These are phyloP conservation scores for Heliamphora pulchella DNA, from an alignment of 179 eudicot genomes.

Conservation along the genomic window DNA sequence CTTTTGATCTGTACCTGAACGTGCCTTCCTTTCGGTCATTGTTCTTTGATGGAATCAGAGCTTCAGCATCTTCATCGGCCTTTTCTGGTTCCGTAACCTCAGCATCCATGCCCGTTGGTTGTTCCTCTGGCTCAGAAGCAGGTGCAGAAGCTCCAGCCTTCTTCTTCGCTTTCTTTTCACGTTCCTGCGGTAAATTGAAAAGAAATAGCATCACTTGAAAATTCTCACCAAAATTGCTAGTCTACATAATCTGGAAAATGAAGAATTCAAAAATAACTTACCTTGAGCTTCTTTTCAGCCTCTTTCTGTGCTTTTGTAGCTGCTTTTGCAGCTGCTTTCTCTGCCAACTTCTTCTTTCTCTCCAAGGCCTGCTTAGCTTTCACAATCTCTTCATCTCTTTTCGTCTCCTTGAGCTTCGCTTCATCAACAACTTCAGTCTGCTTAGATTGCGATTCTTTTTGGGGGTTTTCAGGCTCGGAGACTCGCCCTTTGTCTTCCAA, in stretches of 20 bases:
- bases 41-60: conserved; percentile 30
- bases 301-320: conserved; percentile 78
- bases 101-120: conserved; percentile 25
- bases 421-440: conserved; percentile 42
- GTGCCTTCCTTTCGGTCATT: conserved; percentile 39
- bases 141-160: conserved; percentile 39
- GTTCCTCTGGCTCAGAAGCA: conserved; percentile 43
- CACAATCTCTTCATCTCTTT: conserved; percentile 70
- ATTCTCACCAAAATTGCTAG: background rate
- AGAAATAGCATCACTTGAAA: background rate
- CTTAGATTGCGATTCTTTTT: conserved; percentile 27
- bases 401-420: conserved; percentile 62
- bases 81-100: conserved; percentile 37
- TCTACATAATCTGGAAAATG: background rate
- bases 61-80: conserved; percentile 38
- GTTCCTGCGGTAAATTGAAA: conserved; percentile 38
- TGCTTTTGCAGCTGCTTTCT: conserved; percentile 86
- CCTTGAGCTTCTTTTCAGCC: conserved; percentile 94
- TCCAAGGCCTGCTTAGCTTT: conserved; percentile 75
- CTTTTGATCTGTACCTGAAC: conserved; percentile 33
- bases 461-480: conserved; percentile 36
- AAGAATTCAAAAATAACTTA: conserved; percentile 15
- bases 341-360: conserved; percentile 87
- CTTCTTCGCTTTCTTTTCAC: conserved; percentile 67
- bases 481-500: conserved; percentile 33